phyloP scores from a whole-genome alignment of 2,329 filamentous ascomycete genomes.

The Exophiala xenobiotica region DNA sequence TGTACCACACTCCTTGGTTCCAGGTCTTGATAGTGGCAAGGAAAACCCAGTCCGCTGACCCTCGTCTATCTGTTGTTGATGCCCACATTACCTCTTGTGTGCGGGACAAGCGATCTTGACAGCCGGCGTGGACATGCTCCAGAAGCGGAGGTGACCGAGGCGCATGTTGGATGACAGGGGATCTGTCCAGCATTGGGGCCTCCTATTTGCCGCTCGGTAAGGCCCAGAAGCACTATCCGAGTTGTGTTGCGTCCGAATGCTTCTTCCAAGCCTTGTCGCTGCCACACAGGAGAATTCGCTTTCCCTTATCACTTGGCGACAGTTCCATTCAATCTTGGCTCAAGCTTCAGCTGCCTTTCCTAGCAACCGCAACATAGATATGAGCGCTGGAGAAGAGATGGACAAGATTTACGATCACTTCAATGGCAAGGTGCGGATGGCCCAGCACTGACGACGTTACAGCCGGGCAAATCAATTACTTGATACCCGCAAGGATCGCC shows the following conservation, averaged over 20 bases:
- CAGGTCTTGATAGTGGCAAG: constrained; percentile 6
- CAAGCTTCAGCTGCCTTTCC: not conserved
- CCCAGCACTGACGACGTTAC: not conserved
- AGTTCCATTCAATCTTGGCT: not conserved
- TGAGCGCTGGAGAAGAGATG: not conserved
- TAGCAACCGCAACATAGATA: not conserved
- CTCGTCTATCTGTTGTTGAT: constrained; percentile 18
- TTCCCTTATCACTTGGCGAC: not conserved
- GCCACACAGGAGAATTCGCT: not conserved
- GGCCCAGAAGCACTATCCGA: not conserved
- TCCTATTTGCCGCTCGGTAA: constrained; percentile 4
- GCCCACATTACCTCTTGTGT: constrained; percentile 8
- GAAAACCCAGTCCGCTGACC: not conserved
- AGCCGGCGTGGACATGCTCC: not conserved
- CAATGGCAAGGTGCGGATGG: not conserved
- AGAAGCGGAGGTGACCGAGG: constrained; percentile 25
- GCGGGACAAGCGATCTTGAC: too few species aligned
- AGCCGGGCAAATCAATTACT: not conserved
- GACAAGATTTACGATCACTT: not conserved
- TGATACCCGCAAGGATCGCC: not conserved
- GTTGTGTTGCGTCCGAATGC: constrained; percentile 12
- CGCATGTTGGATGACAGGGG: constrained; percentile 7
- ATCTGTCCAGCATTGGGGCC: not conserved
- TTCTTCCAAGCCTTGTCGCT: not conserved
- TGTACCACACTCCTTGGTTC: not conserved